These are phyloP conservation scores for Serendipita sp. DNA, from an alignment of 768 basidiomycete species.

Conservation along the genomic window DNA sequence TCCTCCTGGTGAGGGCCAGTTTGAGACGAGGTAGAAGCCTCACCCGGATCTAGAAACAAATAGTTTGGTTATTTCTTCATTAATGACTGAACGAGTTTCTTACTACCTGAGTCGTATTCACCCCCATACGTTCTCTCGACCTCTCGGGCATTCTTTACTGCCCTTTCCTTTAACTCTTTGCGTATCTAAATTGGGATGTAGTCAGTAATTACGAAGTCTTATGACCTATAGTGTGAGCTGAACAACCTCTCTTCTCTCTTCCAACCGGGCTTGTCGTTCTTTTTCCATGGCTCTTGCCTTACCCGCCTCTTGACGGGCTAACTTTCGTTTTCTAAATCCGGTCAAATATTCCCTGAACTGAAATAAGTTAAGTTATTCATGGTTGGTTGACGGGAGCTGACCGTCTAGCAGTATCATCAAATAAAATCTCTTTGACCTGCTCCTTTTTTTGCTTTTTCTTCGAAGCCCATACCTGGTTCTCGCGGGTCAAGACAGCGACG, in stretches of 20 bases:
- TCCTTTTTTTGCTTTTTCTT: slow-evolving; percentile 48
- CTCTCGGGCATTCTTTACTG: slow-evolving; percentile 54
- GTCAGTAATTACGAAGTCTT: background rate
- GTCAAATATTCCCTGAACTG: slow-evolving; percentile 66
- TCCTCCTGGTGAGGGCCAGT: background rate
- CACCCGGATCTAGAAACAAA: background rate
- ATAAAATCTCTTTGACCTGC: slow-evolving; percentile 66
- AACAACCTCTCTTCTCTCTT: slow-evolving; percentile 62
- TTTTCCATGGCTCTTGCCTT: slow-evolving; percentile 56
- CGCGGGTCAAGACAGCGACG: slow-evolving; percentile 40
- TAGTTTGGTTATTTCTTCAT: no score
- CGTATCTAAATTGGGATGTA: slow-evolving; percentile 38
- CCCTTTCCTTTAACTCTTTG: slow-evolving; percentile 58
- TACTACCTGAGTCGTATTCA: background rate
- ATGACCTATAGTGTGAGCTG: slow-evolving; percentile 2
- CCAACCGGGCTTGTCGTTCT: slow-evolving; percentile 58
- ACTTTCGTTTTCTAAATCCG: slow-evolving; percentile 84
- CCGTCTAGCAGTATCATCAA: slow-evolving; percentile 77
- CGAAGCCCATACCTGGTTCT: slow-evolving; percentile 43
- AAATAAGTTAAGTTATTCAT: background rate
- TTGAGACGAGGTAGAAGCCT: background rate
- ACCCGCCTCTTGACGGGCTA: slow-evolving; percentile 63
- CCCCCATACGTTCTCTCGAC: slow-evolving; percentile 45
- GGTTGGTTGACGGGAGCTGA: slow-evolving; percentile 16
- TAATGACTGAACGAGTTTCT: background rate